Evolutionary conservation across 345 rosid species (phyloP).

Genomic region (Linum lewisii): DNA sequence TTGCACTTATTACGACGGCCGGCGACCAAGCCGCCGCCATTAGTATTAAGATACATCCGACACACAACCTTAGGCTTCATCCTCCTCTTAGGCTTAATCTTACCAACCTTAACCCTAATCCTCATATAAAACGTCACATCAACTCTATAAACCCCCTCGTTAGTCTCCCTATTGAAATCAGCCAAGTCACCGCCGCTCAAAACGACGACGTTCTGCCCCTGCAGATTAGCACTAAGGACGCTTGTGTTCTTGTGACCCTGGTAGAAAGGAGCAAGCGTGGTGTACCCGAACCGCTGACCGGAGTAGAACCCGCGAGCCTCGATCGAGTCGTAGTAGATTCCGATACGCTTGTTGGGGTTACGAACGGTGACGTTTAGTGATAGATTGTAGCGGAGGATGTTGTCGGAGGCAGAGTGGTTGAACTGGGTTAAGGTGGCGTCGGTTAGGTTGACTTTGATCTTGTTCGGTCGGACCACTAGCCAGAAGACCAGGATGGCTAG

Average conservation of each 20-base stretch:
- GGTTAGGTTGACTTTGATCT: constrained; percentile 7
- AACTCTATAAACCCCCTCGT: constrained; percentile 33
- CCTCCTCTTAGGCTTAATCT: constrained; percentile 32
- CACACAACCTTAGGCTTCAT: constrained; percentile 50
- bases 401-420: neutral
- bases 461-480: constrained; percentile 7
- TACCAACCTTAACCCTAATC: constrained; percentile 55
- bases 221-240: constrained; percentile 28
- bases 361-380: constrained; percentile 7
- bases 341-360: constrained; percentile 7
- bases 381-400: constrained; percentile 3
- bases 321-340: constrained; percentile 7
- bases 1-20: neutral
- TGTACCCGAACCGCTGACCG: constrained; percentile 27
- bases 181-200: constrained; percentile 21
- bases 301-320: constrained; percentile 12
- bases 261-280: constrained; percentile 36
- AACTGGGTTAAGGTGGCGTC: constrained; percentile 8
- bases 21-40: constrained; percentile 13
- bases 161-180: constrained; percentile 28
- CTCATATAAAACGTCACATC: constrained; percentile 45
- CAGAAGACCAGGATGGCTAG: constrained; percentile 7
- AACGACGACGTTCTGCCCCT: constrained; percentile 25
- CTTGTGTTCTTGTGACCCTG: constrained; percentile 80
- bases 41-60: constrained; percentile 37